Evolutionary conservation across 495 filamentous ascomycete species (phyloP).

Genomic region (Monascus purpureus): DNA sequence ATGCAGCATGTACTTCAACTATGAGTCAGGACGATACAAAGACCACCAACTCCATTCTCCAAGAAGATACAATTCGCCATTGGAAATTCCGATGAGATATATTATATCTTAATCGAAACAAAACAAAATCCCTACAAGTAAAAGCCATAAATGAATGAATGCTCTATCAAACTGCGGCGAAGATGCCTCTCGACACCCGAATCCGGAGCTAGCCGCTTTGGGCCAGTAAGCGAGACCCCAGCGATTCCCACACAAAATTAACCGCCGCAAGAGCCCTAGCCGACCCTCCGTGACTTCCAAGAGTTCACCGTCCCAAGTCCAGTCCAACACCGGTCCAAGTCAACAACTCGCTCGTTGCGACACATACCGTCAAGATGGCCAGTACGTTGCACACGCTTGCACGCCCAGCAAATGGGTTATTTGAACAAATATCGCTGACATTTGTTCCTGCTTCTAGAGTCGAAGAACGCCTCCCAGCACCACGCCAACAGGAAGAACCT

Average conservation of each 20-base stretch:
- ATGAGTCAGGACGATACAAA: too few relatives aligned
- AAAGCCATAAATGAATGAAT: too few relatives aligned
- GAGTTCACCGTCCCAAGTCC: constrained; percentile 13
- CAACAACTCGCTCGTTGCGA: constrained; percentile 24
- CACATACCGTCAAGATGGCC: constrained; percentile 39
- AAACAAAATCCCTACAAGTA: too few relatives aligned
- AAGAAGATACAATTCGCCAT: too few relatives aligned
- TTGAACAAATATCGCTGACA: constrained; percentile 11
- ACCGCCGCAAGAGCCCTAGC: constrained; percentile 21
- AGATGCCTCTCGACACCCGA: too few relatives aligned
- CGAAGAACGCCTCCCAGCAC: constrained; percentile 98
- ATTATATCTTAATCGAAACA: too few relatives aligned
- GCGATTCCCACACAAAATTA: constrained; percentile 31
- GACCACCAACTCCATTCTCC: too few relatives aligned
- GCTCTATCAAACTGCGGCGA: too few relatives aligned
- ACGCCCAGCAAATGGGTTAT: neutral
- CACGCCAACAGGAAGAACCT: constrained; percentile 94
- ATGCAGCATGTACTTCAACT: too few relatives aligned
- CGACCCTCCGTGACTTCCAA: constrained; percentile 15
- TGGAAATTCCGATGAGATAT: too few relatives aligned
- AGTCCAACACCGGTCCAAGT: constrained; percentile 17
- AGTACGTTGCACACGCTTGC: constrained; percentile 21
- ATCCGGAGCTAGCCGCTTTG: constrained; percentile 7
- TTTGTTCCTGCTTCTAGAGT: constrained; percentile 47
- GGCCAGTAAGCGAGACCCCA: constrained; percentile 33